Base-by-base conservation (phyloP, 1,284 basidiomycete species). In the Papiliotrema fonsecae region DNA sequence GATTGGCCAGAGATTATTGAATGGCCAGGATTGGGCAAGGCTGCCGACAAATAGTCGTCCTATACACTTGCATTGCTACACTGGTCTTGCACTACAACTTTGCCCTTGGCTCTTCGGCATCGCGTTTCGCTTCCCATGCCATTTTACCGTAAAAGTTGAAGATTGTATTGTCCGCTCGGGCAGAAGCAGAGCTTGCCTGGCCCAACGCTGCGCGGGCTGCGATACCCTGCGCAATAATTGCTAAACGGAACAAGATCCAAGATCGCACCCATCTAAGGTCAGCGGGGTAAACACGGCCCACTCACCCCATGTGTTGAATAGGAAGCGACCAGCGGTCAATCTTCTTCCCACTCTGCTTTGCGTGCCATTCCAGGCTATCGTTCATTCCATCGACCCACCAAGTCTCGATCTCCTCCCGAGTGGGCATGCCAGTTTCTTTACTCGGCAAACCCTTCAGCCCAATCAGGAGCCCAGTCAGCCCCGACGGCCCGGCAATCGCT, bases 191-290 rank as follows among this genome's bases (percentile, higher is more conserved):
- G 61, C 84, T 89, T 0, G 91, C 91, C 73, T 94, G 91, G 7
- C 88, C 82, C 40, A 83, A 78, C 0, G 88, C 87, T 44, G 81
- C 82, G 14, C 94, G 81, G 4, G 94, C 93, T 1, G 92, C 89
- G 52, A 97, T 94, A 3, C 93, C 93, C 74, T 97, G 93, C 0
- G 82, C 77, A 59, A 97, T 97, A 52, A 97, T 82, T 0, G 89
- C 81, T 32, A 88, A 74, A 85, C 67, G 58, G 56, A 66, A 91
- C 56, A 43, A 35, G 28, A 64, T 67, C 57, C 59, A 65, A 6
- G 57, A 57, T 31, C 61, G 49, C 18, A 67, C 59, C 54, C 57
- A 63, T 9, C 56, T 70, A 3, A 16, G 14, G 18, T 57, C 30
- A 55, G 36, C 11, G 16, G 74, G 72, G 64, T 85, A 88, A 67